A percentile compares a stretch with the other conserved stretches of the same genome.
phyloP scores from a whole-genome alignment of 2,329 filamentous ascomycete species.

The Fusarium anthophilum region DNA sequence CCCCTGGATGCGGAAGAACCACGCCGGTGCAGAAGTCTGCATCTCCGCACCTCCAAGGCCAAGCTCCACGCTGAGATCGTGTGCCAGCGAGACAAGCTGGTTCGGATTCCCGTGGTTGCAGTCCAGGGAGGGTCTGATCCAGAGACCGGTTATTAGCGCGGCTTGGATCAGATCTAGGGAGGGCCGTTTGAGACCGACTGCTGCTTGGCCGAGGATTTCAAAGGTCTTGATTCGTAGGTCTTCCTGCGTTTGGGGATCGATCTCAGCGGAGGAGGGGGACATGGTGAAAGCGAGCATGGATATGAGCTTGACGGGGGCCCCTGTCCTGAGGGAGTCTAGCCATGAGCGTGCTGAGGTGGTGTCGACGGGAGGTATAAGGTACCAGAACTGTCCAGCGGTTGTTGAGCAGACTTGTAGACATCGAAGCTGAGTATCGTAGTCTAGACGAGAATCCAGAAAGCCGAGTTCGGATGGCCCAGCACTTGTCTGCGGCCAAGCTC shows the following conservation, averaged over 20 bases:
- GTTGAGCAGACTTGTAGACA: neutral
- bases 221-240: conserved; percentile 7
- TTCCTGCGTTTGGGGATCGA: conserved; percentile 1
- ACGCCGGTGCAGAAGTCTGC: conserved; percentile 12
- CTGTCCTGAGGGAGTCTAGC: conserved; percentile 2
- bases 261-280: neutral
- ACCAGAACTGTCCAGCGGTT: neutral
- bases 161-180: conserved; percentile 24
- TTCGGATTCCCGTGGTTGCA: conserved; percentile 11
- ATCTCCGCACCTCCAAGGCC: conserved; percentile 11
- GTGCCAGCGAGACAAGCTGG: neutral
- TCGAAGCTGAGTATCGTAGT: conserved; percentile 4
- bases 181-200: conserved; percentile 4
- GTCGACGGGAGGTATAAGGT: conserved; percentile 1
- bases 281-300: conserved; percentile 5
- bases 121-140: conserved; percentile 8
- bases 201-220: conserved; percentile 13
- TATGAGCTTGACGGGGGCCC: conserved; percentile 11
- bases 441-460: conserved; percentile 14
- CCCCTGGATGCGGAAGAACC: conserved; percentile 21
- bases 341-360: neutral
- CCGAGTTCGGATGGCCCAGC: neutral
- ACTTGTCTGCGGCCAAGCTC: neutral
- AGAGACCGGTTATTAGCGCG: conserved; percentile 9
- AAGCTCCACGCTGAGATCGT: conserved; percentile 17